Evolutionary conservation across 805 yeast species (phyloP).

Genomic region (Starmerella potacharoeniae): DNA sequence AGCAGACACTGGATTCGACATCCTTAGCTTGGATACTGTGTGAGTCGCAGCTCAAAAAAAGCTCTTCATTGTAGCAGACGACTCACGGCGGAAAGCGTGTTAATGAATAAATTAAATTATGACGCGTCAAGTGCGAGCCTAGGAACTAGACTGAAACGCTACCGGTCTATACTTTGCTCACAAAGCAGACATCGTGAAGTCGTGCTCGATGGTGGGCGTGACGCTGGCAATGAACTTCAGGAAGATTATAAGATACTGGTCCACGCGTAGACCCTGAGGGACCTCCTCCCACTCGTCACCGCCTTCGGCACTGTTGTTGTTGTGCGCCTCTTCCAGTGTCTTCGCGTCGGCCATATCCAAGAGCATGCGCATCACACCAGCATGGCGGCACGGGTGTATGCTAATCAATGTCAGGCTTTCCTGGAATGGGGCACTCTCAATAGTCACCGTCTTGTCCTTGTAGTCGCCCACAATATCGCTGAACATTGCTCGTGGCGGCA

Average conservation of each 20-base stretch:
- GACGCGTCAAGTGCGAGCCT: too few relatives aligned
- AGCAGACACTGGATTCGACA: too few relatives aligned
- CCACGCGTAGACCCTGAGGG: slow-evolving; percentile 56
- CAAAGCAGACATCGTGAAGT: slow-evolving; percentile 92
- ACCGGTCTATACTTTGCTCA: slow-evolving; percentile 5
- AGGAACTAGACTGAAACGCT: too few relatives aligned
- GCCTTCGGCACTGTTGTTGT: slow-evolving; percentile 21
- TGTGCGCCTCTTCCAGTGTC: slow-evolving; percentile 16
- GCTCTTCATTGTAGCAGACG: too few relatives aligned
- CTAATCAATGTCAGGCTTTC: slow-evolving; percentile 65
- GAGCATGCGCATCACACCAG: slow-evolving; percentile 83
- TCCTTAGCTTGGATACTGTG: too few relatives aligned
- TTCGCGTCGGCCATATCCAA: slow-evolving; percentile 55
- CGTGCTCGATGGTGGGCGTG: slow-evolving; percentile 95
- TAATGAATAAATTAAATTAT: background rate
- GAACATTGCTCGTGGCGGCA: slow-evolving; percentile 82
- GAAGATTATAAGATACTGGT: slow-evolving; percentile 81
- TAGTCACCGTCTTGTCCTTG: slow-evolving; percentile 90
- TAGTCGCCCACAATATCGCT: slow-evolving; percentile 89
- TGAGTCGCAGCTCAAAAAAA: too few relatives aligned
- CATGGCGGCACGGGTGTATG: slow-evolving; percentile 93
- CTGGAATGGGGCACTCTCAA: slow-evolving; percentile 80
- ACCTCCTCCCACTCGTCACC: slow-evolving; percentile 51
- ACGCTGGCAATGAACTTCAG: slow-evolving; percentile 92
- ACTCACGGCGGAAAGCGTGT: background rate